Conservation (phyloP, 345 rosid species). For the Ceriops zippeliana region DNA sequence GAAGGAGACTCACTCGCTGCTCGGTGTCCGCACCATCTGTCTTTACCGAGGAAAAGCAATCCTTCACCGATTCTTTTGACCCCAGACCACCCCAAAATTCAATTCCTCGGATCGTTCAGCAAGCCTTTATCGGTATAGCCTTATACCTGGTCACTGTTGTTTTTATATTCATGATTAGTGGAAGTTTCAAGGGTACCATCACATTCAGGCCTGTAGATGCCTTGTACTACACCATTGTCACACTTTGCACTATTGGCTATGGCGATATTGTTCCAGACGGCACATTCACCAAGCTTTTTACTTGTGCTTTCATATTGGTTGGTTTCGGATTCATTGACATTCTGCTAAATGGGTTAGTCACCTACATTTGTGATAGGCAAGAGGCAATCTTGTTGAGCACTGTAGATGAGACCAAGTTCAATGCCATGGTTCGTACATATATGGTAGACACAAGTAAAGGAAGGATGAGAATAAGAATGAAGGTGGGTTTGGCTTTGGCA, state of each 20-base stretch:
- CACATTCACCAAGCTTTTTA: slow-evolving; percentile 51
- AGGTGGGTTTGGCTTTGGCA: slow-evolving; percentile 49
- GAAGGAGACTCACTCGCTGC: slow-evolving; percentile 29
- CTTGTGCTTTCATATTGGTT: slow-evolving; percentile 48
- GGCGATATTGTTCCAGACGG: slow-evolving; percentile 66
- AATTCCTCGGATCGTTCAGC: slow-evolving; percentile 45
- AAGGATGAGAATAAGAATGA: slow-evolving; percentile 60
- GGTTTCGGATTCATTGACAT: slow-evolving; percentile 66
- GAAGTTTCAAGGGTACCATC: slow-evolving; percentile 38
- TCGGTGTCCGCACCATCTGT: slow-evolving; percentile 59
- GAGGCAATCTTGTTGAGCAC: slow-evolving; percentile 53
- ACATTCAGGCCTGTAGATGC: slow-evolving; percentile 55
- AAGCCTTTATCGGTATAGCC: slow-evolving; percentile 47
- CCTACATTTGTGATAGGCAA: slow-evolving; percentile 61
- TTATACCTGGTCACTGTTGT: slow-evolving; percentile 42
- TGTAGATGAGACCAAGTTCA: slow-evolving; percentile 44
- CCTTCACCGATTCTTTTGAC: slow-evolving; percentile 25
- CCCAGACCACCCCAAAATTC: slow-evolving; percentile 20
- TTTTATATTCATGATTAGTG: slow-evolving; percentile 25
- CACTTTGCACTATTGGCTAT: slow-evolving; percentile 66
- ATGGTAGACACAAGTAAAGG: slow-evolving; percentile 58
- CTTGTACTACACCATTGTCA: slow-evolving; percentile 59
- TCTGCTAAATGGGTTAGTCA: slow-evolving; percentile 54
- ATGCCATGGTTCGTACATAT: slow-evolving; percentile 41
- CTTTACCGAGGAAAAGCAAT: slow-evolving; percentile 36